These are phyloP conservation scores for Podospora pseudocomata DNA, from an alignment of 495 filamentous ascomycete genomes.

Conservation along the genomic window DNA sequence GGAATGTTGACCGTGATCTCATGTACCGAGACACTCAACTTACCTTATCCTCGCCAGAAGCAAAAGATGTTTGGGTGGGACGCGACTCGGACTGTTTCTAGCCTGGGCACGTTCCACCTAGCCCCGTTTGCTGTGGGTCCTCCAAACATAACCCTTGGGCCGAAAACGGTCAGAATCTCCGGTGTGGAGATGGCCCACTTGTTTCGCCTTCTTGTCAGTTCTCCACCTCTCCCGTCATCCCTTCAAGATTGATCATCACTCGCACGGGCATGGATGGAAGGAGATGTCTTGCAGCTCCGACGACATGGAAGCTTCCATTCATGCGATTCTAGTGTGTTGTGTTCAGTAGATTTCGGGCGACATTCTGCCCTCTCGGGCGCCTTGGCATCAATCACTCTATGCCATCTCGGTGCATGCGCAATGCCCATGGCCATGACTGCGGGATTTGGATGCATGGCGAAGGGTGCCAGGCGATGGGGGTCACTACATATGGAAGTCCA, in stretches of 20 bases:
- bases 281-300: not conserved
- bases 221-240: not conserved
- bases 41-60: not conserved
- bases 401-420: not conserved
- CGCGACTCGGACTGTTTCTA: not conserved
- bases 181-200: not conserved
- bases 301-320: not conserved
- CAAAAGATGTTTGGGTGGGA: not conserved
- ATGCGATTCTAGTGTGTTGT: not conserved
- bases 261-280: not conserved
- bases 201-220: not conserved
- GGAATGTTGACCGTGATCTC: not conserved
- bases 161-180: slow-evolving; percentile 13
- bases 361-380: not conserved
- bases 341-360: not conserved
- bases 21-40: not conserved
- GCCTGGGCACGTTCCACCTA: not conserved
- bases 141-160: not conserved
- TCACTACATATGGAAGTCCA: not conserved
- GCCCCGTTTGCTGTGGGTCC: not conserved
- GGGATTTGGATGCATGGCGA: slow-evolving; percentile 1
- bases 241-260: not conserved
- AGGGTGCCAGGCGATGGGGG: not conserved
- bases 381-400: not conserved
- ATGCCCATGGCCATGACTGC: slow-evolving; percentile 13